These are phyloP conservation scores for Alternaria dauci DNA, from an alignment of 2,329 filamentous ascomycete species.

Conservation along the genomic window DNA sequence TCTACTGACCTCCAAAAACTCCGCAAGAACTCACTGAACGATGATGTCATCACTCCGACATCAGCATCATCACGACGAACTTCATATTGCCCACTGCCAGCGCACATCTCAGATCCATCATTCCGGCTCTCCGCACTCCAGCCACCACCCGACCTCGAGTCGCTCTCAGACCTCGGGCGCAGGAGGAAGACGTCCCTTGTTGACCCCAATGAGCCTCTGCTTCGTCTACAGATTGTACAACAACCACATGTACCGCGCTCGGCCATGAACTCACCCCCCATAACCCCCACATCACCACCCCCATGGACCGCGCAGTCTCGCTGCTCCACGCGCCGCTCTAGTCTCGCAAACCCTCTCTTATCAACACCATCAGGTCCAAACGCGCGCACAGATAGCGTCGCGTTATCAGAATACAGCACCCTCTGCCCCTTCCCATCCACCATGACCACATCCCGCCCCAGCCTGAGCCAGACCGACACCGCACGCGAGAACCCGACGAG, in stretches of 20 bases:
- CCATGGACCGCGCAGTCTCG: slow-evolving; percentile 34
- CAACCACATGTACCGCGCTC: slow-evolving; percentile 20
- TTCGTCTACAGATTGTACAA: slow-evolving; percentile 39
- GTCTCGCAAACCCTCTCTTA: slow-evolving; percentile 36
- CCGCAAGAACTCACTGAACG: slow-evolving; percentile 25
- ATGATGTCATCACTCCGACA: slow-evolving; percentile 20
- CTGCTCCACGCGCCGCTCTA: slow-evolving; percentile 32
- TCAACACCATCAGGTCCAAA: slow-evolving; percentile 23
- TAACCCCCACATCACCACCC: slow-evolving; percentile 31
- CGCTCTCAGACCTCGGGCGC: slow-evolving; percentile 19
- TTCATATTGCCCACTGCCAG: slow-evolving; percentile 28
- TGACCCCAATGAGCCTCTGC: slow-evolving; percentile 41
- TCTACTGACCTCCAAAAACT: slow-evolving; percentile 32
- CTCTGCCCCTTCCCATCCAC: slow-evolving; percentile 32
- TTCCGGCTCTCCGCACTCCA: slow-evolving; percentile 43
- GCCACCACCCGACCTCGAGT: slow-evolving; percentile 28
- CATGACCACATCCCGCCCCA: slow-evolving; percentile 25
- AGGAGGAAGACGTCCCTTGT: slow-evolving; percentile 42
- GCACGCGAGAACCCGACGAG: slow-evolving; percentile 40
- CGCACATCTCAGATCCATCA: slow-evolving; percentile 36
- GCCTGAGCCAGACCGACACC: slow-evolving; percentile 33
- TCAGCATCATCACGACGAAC: slow-evolving; percentile 31
- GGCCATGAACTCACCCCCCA: slow-evolving; percentile 22
- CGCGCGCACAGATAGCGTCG: slow-evolving; percentile 38
- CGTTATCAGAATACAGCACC: slow-evolving; percentile 40